Evolutionary conservation across 805 yeast species (phyloP), one percentile per base, ranked within the genome.

Genomic region (Wickerhamiella azyma): DNA sequence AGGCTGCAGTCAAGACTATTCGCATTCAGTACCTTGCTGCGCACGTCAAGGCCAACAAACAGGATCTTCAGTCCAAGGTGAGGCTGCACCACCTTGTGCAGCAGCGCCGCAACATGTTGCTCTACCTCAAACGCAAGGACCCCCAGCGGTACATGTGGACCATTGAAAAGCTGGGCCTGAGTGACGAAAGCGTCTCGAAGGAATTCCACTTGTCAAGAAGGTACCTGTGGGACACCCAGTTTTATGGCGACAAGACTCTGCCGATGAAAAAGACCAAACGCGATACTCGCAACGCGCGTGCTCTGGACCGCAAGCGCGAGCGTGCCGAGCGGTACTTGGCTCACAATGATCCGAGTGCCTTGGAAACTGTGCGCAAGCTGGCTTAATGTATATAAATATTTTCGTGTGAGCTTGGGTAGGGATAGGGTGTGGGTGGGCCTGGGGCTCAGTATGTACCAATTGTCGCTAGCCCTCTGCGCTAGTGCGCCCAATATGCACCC

Each of bases 1-100:
- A 88, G 64, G 96, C 97, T 2, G 97, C 96, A 2, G 73, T 84
- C 24, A 66, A 80, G 66, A 85, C 97, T 0, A 79, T 85, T 41
- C 75, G 76, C 57, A 85, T 92, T 54, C 83, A 81, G 53, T 78
- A 75, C 52, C 68, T 84, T 51, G 84, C 84, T 67, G 72, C 75
- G 38, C 96, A 88, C 59, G 72, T 82, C 47, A 71, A 73, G 54
- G 70, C 74, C 43, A 70, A 78, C 59, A 79, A 77, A 53, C 81
- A 86, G 61, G 97, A 89, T 65, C 68, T 73, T 54, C 69, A 71
- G 37, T 79, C 79, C 54, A 76, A 78, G 47, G 79, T 92, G 58
- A 64, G 69, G 33, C 76, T 86, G 41, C 78, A 94, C 63, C 80
- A 81, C 70, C 61, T 83, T 59, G 94, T 88, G 19, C 97, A 89